phyloP scores from a whole-genome alignment of 2,329 filamentous ascomycete genomes.

The Scedosporium minutisporum region DNA sequence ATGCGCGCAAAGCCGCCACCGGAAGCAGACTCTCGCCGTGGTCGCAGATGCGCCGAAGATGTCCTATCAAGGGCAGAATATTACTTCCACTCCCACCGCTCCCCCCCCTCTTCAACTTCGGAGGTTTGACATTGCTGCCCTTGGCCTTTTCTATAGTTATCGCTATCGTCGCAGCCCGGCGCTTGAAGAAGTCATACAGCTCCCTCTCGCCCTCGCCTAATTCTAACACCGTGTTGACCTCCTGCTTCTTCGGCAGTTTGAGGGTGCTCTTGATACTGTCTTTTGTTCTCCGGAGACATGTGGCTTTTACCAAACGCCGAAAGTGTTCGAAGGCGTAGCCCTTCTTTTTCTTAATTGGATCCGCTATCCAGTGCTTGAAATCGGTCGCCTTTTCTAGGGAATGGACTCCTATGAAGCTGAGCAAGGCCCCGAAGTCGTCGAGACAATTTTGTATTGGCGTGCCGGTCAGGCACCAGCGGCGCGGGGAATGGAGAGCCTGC shows the following conservation, averaged over 20 bases:
- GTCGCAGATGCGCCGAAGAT: constrained; percentile 20
- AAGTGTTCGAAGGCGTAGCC: background rate
- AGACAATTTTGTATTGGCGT: constrained; percentile 46
- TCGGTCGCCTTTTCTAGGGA: constrained; percentile 28
- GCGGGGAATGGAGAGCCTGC: constrained; percentile 27
- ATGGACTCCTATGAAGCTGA: constrained; percentile 34
- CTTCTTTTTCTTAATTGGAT: constrained; percentile 23
- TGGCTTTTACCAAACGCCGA: background rate
- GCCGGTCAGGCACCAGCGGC: constrained; percentile 43
- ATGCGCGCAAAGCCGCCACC: constrained; percentile 8
- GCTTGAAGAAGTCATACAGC: background rate
- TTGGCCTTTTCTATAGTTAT: no score
- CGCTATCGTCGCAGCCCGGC: background rate
- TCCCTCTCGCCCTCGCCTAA: background rate
- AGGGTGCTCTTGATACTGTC: background rate
- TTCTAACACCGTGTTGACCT: background rate
- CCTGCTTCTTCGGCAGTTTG: background rate
- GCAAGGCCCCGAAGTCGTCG: constrained; percentile 39
- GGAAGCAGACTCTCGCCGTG: constrained; percentile 19
- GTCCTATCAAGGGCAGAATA: constrained; percentile 15
- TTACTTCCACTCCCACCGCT: constrained; percentile 5
- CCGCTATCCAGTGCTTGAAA: constrained; percentile 34
- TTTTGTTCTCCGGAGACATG: background rate
- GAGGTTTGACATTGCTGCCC: background rate
- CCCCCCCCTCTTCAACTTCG: background rate